Percentiles rank a stretch among this genome's conserved stretches.
These are phyloP conservation scores for Cyberlindnera bimundalis DNA, from an alignment of 805 yeast genomes.

Conservation along the genomic window DNA sequence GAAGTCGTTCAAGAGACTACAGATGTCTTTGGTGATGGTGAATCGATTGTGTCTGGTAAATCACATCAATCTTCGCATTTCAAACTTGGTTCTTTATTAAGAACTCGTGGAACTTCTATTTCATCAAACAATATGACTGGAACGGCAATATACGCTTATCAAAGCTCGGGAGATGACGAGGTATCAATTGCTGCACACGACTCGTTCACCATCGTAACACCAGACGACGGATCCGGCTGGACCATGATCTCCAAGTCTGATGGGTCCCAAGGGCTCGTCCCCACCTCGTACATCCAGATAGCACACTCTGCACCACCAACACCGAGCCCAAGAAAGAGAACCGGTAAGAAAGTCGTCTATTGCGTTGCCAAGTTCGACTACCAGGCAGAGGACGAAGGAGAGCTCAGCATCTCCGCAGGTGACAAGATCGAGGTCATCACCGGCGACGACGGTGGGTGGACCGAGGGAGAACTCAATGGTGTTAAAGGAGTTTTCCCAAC, in stretches of 20 bases:
- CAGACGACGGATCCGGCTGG: constrained; percentile 92
- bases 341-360: constrained; percentile 14
- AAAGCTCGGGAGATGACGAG: constrained; percentile 76
- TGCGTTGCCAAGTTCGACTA: constrained; percentile 26
- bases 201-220: constrained; percentile 49
- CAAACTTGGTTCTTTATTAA: constrained; percentile 19
- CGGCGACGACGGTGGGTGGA: constrained; percentile 92
- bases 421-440: constrained; percentile 66
- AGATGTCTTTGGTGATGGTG: constrained; percentile 18
- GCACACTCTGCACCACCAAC: constrained; percentile 23
- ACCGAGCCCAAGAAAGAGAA: constrained; percentile 20
- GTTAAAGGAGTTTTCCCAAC: constrained; percentile 73
- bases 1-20: constrained; percentile 12
- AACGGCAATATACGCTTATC: constrained; percentile 42
- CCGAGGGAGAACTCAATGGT: constrained; percentile 79
- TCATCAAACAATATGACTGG: constrained; percentile 29
- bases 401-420: constrained; percentile 66
- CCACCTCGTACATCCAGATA: constrained; percentile 72
- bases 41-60: constrained; percentile 17
- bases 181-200: constrained; percentile 60
- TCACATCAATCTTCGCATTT: constrained; percentile 16
- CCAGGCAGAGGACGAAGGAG: constrained; percentile 60
- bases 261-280: constrained; percentile 72
- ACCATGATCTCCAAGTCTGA: constrained; percentile 52
- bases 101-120: constrained; percentile 8